Evolutionary conservation across 192 early-diverging fungal genomes (phyloP).

Genomic region (Dimargaris cristalligena): DNA sequence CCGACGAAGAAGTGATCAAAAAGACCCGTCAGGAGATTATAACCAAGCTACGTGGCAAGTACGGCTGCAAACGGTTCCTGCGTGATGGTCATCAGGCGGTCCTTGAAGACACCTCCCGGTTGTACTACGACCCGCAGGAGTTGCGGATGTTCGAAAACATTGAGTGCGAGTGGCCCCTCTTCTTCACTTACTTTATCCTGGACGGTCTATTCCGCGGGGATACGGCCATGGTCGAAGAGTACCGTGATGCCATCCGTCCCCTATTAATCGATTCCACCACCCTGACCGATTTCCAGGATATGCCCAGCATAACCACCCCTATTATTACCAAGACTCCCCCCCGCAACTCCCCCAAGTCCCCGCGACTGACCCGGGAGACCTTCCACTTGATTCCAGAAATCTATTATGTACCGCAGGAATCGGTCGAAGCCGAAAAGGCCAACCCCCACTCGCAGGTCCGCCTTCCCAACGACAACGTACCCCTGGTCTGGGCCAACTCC

Average conservation of each 20-base stretch:
- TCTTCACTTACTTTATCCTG: conserved; percentile 75
- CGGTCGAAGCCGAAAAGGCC: conserved; percentile 49
- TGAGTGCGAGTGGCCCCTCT: conserved; percentile 81
- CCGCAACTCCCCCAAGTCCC: conserved; percentile 11
- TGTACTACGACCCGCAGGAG: conserved; percentile 69
- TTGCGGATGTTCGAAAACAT: conserved; percentile 68
- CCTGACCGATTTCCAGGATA: conserved; percentile 22
- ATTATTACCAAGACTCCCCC: conserved; percentile 6
- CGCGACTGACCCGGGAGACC: conserved; percentile 18
- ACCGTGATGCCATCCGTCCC: conserved; percentile 44
- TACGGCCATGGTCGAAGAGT: conserved; percentile 44
- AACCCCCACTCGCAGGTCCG: conserved; percentile 51
- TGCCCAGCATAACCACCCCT: not conserved
- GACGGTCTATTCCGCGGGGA: conserved; percentile 63
- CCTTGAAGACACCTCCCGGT: conserved; percentile 52
- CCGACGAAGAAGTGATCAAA: conserved; percentile 41
- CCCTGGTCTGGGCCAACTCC: conserved; percentile 75
- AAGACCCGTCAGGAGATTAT: conserved; percentile 55
- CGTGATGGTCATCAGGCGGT: conserved; percentile 75
- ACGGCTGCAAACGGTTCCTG: conserved; percentile 72
- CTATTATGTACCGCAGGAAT: conserved; percentile 62
- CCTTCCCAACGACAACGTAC: conserved; percentile 69
- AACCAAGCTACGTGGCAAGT: conserved; percentile 61
- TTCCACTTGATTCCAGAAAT: conserved; percentile 49
- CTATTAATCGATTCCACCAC: conserved; percentile 51